Evolutionary conservation across 2,329 filamentous ascomycete genomes (phyloP), one percentile per base, ranked within the genome.

Genomic region (Pseudodiploospora longispora): DNA sequence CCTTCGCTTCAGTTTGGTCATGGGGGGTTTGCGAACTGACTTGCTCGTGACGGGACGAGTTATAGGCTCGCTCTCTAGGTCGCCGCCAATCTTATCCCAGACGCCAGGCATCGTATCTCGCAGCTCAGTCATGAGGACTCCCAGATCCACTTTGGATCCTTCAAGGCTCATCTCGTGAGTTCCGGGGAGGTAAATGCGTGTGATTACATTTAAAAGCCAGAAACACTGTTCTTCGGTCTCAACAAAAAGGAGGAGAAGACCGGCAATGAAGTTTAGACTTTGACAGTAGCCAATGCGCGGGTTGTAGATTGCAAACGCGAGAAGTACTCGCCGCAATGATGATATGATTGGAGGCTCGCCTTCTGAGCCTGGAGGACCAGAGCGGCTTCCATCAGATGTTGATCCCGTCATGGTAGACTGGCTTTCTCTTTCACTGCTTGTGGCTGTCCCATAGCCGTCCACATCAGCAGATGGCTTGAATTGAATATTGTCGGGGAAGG

Each of bases 281-380:
- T 97, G 91, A 59, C 91, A 97, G 64, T 97, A 97, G 10, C 91
- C 91, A 53, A 96, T 94, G 43, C 79, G 79, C 1, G 91, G 89
- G 55, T 94, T 94, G 67, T 95, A 87, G 36, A 95, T 76, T 2
- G 91, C 83, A 62, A 96, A 97, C 8, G 90, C 89, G 57, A 87
- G 85, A 28, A 97, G 71, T 1, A 97, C 88, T 35, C 88, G 81
- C 30, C 91, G 84, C 6, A 97, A 75, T 4, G 88, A 83, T 33
- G 82, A 75, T 42, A 97, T 83, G 56, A 95, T 87, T 9, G 79
- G 73, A 0, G 86, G 87, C 66, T 95, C 89, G 3, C 69, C 68
- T 39, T 63, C 58, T 8, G 67, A 52, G 37, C 61, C 55, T 46
- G 47, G 55, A 28, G 52, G 63, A 35, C 54, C 62, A 36, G 59